These are phyloP conservation scores for Cutaneotrichosporon sp. DNA, from an alignment of 1,284 basidiomycete species.

Conservation along the genomic window DNA sequence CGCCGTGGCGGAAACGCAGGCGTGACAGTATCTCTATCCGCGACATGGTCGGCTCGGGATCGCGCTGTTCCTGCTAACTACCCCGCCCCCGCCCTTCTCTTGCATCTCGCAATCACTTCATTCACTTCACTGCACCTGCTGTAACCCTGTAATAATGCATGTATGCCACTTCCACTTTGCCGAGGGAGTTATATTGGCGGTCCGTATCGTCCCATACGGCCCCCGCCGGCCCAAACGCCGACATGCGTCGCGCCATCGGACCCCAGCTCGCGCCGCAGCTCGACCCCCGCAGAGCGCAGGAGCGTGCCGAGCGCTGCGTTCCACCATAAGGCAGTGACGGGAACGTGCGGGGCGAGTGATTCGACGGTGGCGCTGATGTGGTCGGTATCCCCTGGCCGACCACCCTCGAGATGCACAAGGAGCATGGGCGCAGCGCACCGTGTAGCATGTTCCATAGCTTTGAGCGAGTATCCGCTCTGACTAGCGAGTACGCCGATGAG, in stretches of 20 bases:
- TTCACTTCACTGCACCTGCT: not conserved
- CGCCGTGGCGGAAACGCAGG: conserved; percentile 2
- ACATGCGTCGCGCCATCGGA: not conserved
- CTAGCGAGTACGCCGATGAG: conserved; percentile 68
- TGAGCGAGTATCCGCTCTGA: conserved; percentile 66
- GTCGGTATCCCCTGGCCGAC: not conserved
- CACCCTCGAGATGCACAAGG: conserved; percentile 59
- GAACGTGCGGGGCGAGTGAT: not conserved
- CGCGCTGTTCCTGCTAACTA: conserved; percentile 10
- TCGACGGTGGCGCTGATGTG: not conserved
- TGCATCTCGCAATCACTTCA: not conserved
- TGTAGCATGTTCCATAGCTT: conserved; percentile 61
- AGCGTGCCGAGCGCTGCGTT: conserved; percentile 6
- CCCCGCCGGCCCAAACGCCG: conserved; percentile 13
- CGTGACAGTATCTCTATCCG: conserved; percentile 19
- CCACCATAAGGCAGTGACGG: conserved; percentile 13
- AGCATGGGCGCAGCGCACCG: conserved; percentile 69
- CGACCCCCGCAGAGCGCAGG: conserved; percentile 1
- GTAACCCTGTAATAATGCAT: conserved; percentile 1
- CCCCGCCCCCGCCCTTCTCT: not conserved
- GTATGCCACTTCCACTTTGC: conserved; percentile 1
- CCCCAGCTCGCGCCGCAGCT: conserved; percentile 13
- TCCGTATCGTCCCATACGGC: conserved; percentile 12
- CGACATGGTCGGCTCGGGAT: conserved; percentile 14
- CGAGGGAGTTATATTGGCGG: not conserved